phyloP scores from a whole-genome alignment of 257 asterid species.

The Solanum tarapatanum region DNA sequence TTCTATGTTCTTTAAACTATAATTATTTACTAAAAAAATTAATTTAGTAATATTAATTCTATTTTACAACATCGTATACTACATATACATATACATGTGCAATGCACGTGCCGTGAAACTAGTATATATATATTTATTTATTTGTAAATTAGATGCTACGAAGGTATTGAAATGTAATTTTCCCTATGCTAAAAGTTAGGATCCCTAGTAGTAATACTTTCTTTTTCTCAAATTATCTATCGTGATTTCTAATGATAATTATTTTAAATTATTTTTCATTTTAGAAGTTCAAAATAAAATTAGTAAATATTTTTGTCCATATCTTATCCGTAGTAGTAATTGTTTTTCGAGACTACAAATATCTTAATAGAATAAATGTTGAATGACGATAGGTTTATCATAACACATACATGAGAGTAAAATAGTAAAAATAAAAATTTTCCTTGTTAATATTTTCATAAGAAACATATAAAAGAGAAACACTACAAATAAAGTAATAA shows the following conservation, averaged over 20 bases:
- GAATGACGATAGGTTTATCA: not conserved
- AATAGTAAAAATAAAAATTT: not conserved
- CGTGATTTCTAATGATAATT: not conserved
- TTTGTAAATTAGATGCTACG: too few relatives aligned
- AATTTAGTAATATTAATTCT: too few relatives aligned
- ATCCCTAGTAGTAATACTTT: not conserved
- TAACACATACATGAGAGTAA: not conserved
- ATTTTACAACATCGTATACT: too few relatives aligned
- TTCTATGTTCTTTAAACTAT: too few relatives aligned
- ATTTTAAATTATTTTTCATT: not conserved
- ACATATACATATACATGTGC: too few relatives aligned
- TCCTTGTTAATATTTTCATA: not conserved
- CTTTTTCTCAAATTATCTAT: not conserved
- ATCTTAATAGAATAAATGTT: not conserved
- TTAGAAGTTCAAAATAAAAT: not conserved
- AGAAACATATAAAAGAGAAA: not conserved
- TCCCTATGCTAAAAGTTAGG: rapidly evolving
- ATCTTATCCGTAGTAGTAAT: not conserved
- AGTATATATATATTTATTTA: too few relatives aligned
- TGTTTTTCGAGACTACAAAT: not conserved
- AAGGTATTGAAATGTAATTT: too few relatives aligned
- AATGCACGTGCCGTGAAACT: too few relatives aligned
- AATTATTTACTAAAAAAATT: too few relatives aligned
- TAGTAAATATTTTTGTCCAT: not conserved
- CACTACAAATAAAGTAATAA: rapidly evolving